Conservation (phyloP, 2,329 filamentous ascomycete species). For the Colletotrichum sp. region DNA sequence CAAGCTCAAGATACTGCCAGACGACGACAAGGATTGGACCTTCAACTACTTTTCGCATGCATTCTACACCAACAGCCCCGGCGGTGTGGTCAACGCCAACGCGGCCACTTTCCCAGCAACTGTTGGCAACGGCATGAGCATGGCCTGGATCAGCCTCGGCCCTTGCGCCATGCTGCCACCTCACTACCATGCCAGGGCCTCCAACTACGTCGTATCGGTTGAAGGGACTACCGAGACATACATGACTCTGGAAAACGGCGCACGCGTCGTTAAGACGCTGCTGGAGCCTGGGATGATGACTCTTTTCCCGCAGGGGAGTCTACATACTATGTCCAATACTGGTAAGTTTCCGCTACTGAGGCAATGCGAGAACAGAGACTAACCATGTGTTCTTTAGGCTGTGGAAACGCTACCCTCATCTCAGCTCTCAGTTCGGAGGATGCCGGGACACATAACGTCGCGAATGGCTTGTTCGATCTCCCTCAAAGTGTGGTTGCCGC, state of each 20-base stretch:
- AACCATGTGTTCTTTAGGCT: conserved; percentile 35
- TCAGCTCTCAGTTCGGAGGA: conserved; percentile 54
- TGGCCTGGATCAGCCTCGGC: conserved; percentile 51
- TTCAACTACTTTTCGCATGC: conserved; percentile 52
- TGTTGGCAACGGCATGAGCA: conserved; percentile 50
- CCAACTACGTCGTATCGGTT: conserved; percentile 53
- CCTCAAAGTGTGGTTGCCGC: conserved; percentile 46
- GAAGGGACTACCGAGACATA: conserved; percentile 54
- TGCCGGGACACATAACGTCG: conserved; percentile 52
- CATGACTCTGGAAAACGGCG: conserved; percentile 58
- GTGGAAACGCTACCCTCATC: conserved; percentile 52
- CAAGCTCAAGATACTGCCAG: conserved; percentile 41
- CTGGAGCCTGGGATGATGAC: conserved; percentile 52
- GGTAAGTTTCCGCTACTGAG: conserved; percentile 33
- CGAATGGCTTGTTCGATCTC: conserved; percentile 46
- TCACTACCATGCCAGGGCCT: conserved; percentile 54
- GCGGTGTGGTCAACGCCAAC: conserved; percentile 56
- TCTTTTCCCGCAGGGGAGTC: conserved; percentile 50
- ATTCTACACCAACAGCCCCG: conserved; percentile 46
- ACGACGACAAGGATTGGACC: conserved; percentile 45
- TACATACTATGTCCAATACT: conserved; percentile 57
- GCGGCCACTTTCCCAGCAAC: conserved; percentile 55
- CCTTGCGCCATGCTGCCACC: conserved; percentile 57
- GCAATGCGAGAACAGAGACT: not conserved
- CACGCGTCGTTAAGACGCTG: conserved; percentile 41